phyloP scores from a whole-genome alignment of 176 grass and related monocot species.

The Hyparrhenia diplandra region DNA sequence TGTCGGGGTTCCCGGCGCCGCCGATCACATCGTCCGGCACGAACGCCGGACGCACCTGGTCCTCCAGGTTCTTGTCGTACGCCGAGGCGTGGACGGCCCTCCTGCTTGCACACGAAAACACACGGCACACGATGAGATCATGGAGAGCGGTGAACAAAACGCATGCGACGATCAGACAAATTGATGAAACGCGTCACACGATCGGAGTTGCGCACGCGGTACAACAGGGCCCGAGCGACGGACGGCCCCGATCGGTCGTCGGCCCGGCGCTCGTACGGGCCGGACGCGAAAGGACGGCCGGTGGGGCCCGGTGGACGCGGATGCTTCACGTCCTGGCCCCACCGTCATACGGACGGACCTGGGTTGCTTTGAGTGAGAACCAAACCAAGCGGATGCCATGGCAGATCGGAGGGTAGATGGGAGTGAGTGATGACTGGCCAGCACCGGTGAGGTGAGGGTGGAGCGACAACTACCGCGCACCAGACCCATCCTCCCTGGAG shows the following conservation, averaged over 20 bases:
- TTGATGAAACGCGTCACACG: too few species aligned
- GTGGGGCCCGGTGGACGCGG: background rate
- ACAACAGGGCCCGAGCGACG: background rate
- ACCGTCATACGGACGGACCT: background rate
- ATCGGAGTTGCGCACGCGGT: background rate
- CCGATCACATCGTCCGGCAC: slow-evolving; percentile 97
- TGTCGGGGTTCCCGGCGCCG: slow-evolving; percentile 48
- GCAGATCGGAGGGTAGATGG: background rate
- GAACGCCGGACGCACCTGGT: slow-evolving; percentile 58
- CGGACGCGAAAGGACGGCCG: background rate
- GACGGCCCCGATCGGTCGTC: background rate
- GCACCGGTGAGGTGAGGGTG: background rate
- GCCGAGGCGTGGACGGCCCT: slow-evolving; percentile 67
- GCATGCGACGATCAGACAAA: too few species aligned
- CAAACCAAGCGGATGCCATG: background rate
- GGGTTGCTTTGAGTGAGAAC: slow-evolving; percentile 10
- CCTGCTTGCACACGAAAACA: background rate
- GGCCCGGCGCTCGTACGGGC: background rate
- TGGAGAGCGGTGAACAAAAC: too few species aligned
- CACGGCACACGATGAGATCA: too few species aligned
- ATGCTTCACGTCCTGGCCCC: background rate
- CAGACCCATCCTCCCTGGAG: background rate
- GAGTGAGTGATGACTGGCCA: background rate
- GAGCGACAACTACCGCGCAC: background rate
- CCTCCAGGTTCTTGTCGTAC: slow-evolving; percentile 97